Evolutionary conservation across 176 grass and related monocot species (phyloP).

Genomic region (Zoysia japonica): DNA sequence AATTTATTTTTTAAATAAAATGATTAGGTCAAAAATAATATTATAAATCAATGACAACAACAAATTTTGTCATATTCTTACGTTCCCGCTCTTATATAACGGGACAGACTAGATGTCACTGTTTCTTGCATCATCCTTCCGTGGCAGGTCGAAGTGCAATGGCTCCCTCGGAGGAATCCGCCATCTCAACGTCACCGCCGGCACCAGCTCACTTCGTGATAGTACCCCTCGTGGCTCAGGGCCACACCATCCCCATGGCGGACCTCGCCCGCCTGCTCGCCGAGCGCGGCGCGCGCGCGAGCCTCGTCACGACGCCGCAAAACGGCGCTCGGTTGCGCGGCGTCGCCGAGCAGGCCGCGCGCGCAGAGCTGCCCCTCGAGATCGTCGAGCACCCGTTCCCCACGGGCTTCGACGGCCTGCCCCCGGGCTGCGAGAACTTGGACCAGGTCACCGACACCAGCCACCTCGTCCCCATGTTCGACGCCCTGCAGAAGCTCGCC

Average conservation of each 20-base stretch:
- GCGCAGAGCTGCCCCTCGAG: conserved; percentile 32
- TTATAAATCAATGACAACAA: too few species aligned
- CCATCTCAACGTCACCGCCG: neutral
- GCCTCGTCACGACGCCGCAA: conserved; percentile 47
- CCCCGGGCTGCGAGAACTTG: conserved; percentile 36
- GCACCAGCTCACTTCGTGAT: conserved; percentile 47
- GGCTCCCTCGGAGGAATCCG: neutral
- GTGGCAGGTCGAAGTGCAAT: neutral
- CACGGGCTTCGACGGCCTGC: conserved; percentile 21
- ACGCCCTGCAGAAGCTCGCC: conserved; percentile 21
- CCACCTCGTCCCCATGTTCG: conserved; percentile 35
- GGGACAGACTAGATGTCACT: neutral
- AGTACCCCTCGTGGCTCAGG: conserved; percentile 58
- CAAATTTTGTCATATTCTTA: too few species aligned
- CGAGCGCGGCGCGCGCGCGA: conserved; percentile 33
- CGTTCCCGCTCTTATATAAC: too few species aligned
- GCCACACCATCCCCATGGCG: conserved; percentile 65
- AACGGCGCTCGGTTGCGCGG: conserved; percentile 45
- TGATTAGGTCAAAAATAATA: too few species aligned
- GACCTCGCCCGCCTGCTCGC: conserved; percentile 57
- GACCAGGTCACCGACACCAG: conserved; percentile 23
- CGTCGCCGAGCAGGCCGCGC: conserved; percentile 5
- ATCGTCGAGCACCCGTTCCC: conserved; percentile 49
- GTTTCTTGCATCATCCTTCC: neutral
- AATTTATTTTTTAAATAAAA: too few species aligned